Conservation (phyloP, 129 eudicot genomes). For the Cynara cardunculus region DNA sequence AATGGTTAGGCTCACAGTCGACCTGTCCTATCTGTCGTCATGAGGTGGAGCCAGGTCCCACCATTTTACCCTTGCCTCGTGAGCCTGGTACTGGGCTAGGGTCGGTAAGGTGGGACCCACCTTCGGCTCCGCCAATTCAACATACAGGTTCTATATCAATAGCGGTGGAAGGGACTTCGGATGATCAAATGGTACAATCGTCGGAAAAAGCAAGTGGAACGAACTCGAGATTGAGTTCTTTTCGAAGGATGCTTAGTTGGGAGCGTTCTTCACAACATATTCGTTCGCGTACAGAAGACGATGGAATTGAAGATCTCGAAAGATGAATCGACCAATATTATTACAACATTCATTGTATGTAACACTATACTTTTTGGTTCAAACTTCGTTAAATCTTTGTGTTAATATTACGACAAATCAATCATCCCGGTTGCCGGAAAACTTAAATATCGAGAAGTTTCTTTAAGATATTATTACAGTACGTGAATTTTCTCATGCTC, state of each 20-base stretch:
- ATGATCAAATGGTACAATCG: conserved; percentile 7
- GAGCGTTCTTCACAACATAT: conserved; percentile 43
- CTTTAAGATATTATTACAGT: neutral
- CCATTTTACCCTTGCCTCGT: conserved; percentile 32
- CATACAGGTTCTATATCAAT: neutral
- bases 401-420: conserved; percentile 7
- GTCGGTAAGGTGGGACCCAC: conserved; percentile 14
- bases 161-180: conserved; percentile 31
- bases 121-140: conserved; percentile 53
- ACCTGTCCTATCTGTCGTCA: conserved; percentile 72
- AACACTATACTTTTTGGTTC: conserved; percentile 14
- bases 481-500: neutral
- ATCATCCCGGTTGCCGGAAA: too few relatives aligned
- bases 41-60: conserved; percentile 39
- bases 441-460: neutral
- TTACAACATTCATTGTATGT: conserved; percentile 13
- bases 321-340: conserved; percentile 25
- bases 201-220: conserved; percentile 38
- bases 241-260: conserved; percentile 54
- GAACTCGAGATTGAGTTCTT: conserved; percentile 51
- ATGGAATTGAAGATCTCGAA: conserved; percentile 50
- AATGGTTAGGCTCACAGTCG: conserved; percentile 54
- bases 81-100: conserved; percentile 31
- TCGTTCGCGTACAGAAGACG: conserved; percentile 39
- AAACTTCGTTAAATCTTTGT: conserved; percentile 22